Conservation (phyloP, 2,329 filamentous ascomycete genomes). For the Talaromyces atroroseus region DNA sequence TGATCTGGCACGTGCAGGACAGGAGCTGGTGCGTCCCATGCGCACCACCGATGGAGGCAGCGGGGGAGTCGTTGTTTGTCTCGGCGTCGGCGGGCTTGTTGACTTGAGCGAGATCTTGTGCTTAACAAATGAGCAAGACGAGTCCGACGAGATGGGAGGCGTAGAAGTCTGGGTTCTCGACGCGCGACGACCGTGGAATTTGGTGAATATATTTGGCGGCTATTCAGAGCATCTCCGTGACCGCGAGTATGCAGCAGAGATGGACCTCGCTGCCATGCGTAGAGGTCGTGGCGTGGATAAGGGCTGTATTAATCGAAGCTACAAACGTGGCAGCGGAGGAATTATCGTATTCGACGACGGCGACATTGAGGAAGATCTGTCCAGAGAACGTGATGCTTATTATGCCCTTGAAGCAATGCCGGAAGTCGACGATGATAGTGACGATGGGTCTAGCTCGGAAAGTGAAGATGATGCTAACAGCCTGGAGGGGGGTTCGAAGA, state of each 20-base stretch:
- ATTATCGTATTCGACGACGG: conserved; percentile 95
- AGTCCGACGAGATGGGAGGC: conserved; percentile 61
- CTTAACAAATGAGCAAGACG: conserved; percentile 60
- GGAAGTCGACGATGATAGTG: conserved; percentile 70
- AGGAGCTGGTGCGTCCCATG: conserved; percentile 77
- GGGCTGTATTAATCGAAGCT: conserved; percentile 66
- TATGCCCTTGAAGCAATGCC: conserved; percentile 86
- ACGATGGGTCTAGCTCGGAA: conserved; percentile 54
- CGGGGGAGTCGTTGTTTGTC: conserved; percentile 83
- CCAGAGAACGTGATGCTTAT: conserved; percentile 72
- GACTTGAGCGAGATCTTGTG: conserved; percentile 77
- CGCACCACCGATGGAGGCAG: conserved; percentile 76
- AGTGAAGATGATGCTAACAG: conserved; percentile 46
- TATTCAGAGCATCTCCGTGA: conserved; percentile 33
- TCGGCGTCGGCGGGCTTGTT: conserved; percentile 87
- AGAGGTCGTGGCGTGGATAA: conserved; percentile 63
- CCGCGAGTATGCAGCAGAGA: conserved; percentile 47
- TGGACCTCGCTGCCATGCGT: conserved; percentile 37
- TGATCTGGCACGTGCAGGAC: conserved; percentile 74
- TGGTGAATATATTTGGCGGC: conserved; percentile 86
- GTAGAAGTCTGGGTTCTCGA: conserved; percentile 95
- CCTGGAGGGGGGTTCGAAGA: conserved; percentile 45
- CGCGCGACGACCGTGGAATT: conserved; percentile 86
- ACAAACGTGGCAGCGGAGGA: conserved; percentile 74
- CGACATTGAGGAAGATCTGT: conserved; percentile 80